phyloP scores from a whole-genome alignment of 148 eudicot species.

The Silene uniflora region DNA sequence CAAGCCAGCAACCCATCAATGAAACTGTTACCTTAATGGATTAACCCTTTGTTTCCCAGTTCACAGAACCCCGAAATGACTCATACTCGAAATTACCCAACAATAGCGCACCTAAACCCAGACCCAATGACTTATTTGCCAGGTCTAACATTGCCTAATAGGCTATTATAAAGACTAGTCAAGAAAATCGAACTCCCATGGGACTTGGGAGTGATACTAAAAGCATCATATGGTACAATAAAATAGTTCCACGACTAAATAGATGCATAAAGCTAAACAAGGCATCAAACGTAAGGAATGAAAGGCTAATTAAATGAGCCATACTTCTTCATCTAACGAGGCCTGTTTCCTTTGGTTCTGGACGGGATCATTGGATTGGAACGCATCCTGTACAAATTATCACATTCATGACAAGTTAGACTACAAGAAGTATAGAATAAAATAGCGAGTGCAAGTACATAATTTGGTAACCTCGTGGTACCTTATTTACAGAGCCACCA shows the following conservation, averaged over 20 bases:
- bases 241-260: not conserved
- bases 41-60: not conserved
- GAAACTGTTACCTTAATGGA: slow-evolving; percentile 32
- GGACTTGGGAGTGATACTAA: not conserved
- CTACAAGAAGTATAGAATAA: not conserved
- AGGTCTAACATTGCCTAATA: not conserved
- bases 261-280: not conserved
- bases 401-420: not conserved
- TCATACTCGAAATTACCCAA: not conserved
- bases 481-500: not conserved
- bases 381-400: not conserved
- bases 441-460: not conserved
- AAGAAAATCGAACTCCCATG: not conserved
- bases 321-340: not conserved
- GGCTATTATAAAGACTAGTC: not conserved
- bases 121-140: not conserved
- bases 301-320: not conserved
- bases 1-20: slow-evolving; percentile 25
- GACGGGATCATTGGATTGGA: not conserved
- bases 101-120: not conserved
- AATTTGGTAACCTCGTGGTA: too few relatives aligned
- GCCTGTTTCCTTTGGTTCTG: not conserved
- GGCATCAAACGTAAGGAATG: not conserved
- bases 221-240: not conserved
- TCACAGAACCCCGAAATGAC: not conserved